Evolutionary conservation across 2,329 filamentous ascomycete species (phyloP), one percentile per base, ranked within the genome.

Genomic region (Thermothelomyces thermophilus): DNA sequence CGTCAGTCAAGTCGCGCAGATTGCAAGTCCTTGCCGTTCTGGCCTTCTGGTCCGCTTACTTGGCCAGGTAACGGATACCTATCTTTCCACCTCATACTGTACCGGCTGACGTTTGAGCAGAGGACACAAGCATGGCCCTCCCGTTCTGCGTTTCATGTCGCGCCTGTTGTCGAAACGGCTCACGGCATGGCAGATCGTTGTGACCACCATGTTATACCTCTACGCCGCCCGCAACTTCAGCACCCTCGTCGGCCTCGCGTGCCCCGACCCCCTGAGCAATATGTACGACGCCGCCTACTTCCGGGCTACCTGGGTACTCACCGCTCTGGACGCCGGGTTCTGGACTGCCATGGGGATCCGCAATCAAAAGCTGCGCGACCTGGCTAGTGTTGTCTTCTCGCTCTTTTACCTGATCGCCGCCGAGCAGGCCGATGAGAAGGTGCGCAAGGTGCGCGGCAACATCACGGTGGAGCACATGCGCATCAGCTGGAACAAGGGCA

Each of bases 261-360:
- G 86, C 58, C 91, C 93, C 3, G 93, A 98, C 62, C 93, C 93
- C 17, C 77, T 98, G 63, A 86, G 90, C 26, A 95, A 95, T 63
- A 84, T 97, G 66, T 98, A 98, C 71, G 89, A 87, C 48, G 77
- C 88, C 45, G 83, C 87, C 24, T 98, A 94, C 71, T 98, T 95
- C 67, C 84, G 93, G 42, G 93, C 93, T 48, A 98, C 93, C 64
- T 98, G 93, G 93, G 81, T 97, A 14, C 83, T 93, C 46, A 98
- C 93, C 0, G 93, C 90, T 0, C 71, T 98, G 53, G 93, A 98
- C 62, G 93, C 93, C 5, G 93, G 93, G 1, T 98, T 96, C 68
- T 98, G 93, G 93, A 95, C 90, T 0, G 93, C 93, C 30, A 98
- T 98, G 93, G 85, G 83, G 61, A 90, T 98, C 56, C 80, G 80